These are phyloP conservation scores for Cyathus striatus DNA, from an alignment of 768 basidiomycete genomes.

Conservation along the genomic window DNA sequence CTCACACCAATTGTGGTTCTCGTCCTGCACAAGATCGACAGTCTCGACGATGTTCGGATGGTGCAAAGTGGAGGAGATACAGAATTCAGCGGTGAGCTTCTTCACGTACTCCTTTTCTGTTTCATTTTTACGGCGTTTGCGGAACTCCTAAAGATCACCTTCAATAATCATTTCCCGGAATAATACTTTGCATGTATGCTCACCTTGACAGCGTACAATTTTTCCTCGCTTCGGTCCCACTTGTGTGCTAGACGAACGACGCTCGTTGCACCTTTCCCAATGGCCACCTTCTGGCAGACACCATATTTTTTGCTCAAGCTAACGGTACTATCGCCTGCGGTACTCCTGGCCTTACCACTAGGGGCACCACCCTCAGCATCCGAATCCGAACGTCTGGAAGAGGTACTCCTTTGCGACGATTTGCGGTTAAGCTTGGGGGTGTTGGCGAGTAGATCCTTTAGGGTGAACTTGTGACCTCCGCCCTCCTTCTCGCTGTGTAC, in stretches of 20 bases:
- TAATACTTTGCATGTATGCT: too few species aligned
- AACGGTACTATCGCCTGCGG: constrained; percentile 36
- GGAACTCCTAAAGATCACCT: constrained; percentile 99
- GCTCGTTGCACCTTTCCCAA: constrained; percentile 97
- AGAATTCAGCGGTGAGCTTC: constrained; percentile 99
- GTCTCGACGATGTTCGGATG: constrained; percentile 97
- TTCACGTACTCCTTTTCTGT: constrained; percentile 99
- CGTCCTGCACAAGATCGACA: constrained; percentile 98
- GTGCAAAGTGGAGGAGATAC: constrained; percentile 93
- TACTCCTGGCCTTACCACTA: constrained; percentile 29
- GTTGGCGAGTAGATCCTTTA: constrained; percentile 72
- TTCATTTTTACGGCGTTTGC: constrained; percentile 96
- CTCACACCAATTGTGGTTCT: constrained; percentile 95
- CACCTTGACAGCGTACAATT: constrained; percentile 97
- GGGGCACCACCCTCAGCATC: constrained; percentile 30
- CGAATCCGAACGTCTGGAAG: constrained; percentile 62
- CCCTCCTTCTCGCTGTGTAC: constrained; percentile 49
- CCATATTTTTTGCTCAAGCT: constrained; percentile 87
- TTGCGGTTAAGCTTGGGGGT: constrained; percentile 73
- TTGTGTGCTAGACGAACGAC: constrained; percentile 96
- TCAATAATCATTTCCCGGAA: too few species aligned
- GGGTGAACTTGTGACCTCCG: constrained; percentile 69
- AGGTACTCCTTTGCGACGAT: constrained; percentile 64
- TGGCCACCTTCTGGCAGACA: constrained; percentile 93
- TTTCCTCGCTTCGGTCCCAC: constrained; percentile 96